Percentiles rank a stretch among this genome's conserved stretches.
Conservation (phyloP, 345 rosid genomes). For the Dovyalis caffra region DNA sequence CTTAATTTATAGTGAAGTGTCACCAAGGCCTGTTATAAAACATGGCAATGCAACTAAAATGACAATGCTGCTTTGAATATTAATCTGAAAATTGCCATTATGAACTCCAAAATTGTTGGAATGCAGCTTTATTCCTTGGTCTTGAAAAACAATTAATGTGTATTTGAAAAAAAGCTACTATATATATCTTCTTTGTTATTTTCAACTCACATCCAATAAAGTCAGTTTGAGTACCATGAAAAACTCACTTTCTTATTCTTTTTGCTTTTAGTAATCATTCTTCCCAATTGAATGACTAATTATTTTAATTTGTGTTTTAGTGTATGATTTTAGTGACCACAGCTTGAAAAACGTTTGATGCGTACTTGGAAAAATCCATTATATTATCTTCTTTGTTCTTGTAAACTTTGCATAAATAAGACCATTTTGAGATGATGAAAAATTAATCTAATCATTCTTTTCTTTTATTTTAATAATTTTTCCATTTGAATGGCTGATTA, state of each 20-base stretch:
- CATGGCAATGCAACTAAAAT: background rate
- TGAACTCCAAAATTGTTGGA: background rate
- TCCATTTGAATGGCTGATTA: background rate
- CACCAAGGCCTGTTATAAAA: background rate
- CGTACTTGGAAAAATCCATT: background rate
- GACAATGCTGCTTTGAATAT: background rate
- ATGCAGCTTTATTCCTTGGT: background rate
- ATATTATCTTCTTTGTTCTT: background rate
- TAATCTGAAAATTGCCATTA: background rate
- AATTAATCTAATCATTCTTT: no score
- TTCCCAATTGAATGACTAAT: background rate
- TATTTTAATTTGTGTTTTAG: no score
- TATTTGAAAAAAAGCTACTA: background rate
- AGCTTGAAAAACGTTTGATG: background rate
- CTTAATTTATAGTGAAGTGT: background rate
- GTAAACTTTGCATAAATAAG: background rate
- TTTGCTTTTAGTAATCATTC: background rate
- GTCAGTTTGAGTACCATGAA: background rate
- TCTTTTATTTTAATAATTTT: background rate
- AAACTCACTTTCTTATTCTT: background rate
- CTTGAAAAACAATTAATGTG: background rate
- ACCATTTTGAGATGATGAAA: background rate
- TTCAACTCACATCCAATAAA: background rate
- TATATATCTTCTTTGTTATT: background rate
- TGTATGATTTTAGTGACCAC: background rate